Evolutionary conservation across 2,329 filamentous ascomycete species (phyloP), one percentile per base, ranked within the genome.

Genomic region (Neonectria coccinea): DNA sequence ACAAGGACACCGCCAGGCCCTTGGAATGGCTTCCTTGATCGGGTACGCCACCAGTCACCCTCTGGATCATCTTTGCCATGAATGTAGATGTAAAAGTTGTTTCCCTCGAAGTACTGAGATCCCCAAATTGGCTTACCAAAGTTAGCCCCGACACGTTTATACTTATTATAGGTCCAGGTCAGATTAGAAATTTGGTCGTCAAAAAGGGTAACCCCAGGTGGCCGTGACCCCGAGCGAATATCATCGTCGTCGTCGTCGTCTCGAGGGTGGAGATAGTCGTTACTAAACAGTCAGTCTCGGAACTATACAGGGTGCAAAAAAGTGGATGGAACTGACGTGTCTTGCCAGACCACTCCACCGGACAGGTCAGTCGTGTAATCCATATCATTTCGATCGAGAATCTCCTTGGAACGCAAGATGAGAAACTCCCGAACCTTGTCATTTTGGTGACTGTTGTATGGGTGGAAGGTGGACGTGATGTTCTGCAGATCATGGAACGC

Each of bases 11-110:
- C 93, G 18, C 92, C 91, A 65, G 88, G 88, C 9, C 86, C 85
- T 66, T 85, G 84, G 22, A 84, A 83, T 65, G 81, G 79, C 67
- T 80, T 79, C 45, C 77, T 78, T 41, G 79, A 78, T 39, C 74
- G 71, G 41, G 70, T 75, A 36, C 84, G 83, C 92, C 91, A 97
- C 91, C 92, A 97, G 47, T 88, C 84, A 9, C 89, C 89, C 31
- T 86, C 82, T 27, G 90, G 87, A 69, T 95, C 93, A 56, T 94
- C 88, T 41, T 85, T 88, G 33, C 96, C 96, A 50, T 92, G 90
- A 63, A 99, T 92, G 74, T 97, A 97, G 41, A 97, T 90, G 67
- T 97, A 90, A 69, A 97, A 89, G 74, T 98, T 99, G 67, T 89
- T 95, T 33, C 93, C 92, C 79, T 98, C 94, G 73, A 97, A 97